These are phyloP conservation scores for Oryza nivara DNA, from an alignment of 176 grass and related monocot genomes.

Conservation along the genomic window DNA sequence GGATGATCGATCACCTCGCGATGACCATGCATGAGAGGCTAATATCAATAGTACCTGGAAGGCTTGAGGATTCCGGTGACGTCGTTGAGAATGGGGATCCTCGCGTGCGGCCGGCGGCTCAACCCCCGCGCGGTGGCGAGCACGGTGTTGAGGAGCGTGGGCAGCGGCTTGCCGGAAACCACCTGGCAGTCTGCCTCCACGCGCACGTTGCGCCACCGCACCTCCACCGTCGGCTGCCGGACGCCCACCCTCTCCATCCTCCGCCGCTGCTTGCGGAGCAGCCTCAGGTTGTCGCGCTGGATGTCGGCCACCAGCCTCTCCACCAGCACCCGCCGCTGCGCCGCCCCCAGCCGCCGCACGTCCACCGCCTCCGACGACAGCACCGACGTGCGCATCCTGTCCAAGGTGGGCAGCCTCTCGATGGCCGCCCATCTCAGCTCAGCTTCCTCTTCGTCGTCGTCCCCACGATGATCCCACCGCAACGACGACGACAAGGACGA, in stretches of 20 bases:
- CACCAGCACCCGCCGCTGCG: slow-evolving; percentile 52
- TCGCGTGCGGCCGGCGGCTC: too few relatives aligned
- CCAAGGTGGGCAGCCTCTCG: too few relatives aligned
- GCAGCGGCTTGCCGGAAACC: slow-evolving; percentile 51
- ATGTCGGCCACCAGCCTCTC: slow-evolving; percentile 65
- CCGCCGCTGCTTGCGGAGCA: slow-evolving; percentile 72
- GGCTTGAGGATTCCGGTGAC: slow-evolving; percentile 73
- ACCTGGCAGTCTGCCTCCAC: slow-evolving; percentile 37
- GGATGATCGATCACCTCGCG: too few relatives aligned
- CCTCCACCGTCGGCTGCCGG: slow-evolving; percentile 60
- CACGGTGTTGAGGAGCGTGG: slow-evolving; percentile 52
- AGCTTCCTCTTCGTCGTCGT: too few relatives aligned
- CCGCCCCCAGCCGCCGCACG: slow-evolving; percentile 52
- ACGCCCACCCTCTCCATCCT: slow-evolving; percentile 73
- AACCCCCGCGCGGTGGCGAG: not conserved
- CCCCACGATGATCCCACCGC: too few relatives aligned
- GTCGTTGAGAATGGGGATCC: slow-evolving; percentile 65
- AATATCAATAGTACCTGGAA: not conserved
- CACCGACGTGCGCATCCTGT: too few relatives aligned
- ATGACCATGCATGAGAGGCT: too few relatives aligned
- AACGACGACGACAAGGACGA: too few relatives aligned
- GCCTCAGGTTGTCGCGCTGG: slow-evolving; percentile 61
- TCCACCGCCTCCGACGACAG: slow-evolving; percentile 45
- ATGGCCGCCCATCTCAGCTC: too few relatives aligned
- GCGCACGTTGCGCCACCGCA: slow-evolving; percentile 48